These are phyloP conservation scores for Debaryomyces sp. DNA, from an alignment of 1,139 yeast species.

Conservation along the genomic window DNA sequence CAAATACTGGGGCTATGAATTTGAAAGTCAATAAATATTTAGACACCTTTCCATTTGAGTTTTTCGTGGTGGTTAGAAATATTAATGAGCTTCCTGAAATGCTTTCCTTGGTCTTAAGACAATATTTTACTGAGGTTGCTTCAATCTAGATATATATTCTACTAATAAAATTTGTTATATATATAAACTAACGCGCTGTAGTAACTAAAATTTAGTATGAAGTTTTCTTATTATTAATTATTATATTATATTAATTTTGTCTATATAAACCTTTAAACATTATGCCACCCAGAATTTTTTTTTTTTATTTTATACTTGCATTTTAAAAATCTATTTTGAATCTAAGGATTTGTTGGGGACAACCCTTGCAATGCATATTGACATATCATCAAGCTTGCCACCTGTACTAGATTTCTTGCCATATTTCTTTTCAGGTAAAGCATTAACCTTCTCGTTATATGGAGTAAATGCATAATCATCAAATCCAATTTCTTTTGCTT, in stretches of 20 bases:
- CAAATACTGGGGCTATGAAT: conserved; percentile 68
- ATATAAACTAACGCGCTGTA: not conserved
- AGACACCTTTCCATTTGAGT: conserved; percentile 96
- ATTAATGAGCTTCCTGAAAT: conserved; percentile 90
- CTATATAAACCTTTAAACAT: conserved; percentile 1
- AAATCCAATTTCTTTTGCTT: conserved; percentile 54
- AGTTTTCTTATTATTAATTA: not conserved
- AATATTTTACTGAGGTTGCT: conserved; percentile 76
- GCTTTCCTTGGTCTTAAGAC: conserved; percentile 86
- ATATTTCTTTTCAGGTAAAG: conserved; percentile 36
- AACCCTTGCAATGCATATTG: conserved; percentile 53
- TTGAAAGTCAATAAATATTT: conserved; percentile 82
- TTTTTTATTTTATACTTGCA: not conserved
- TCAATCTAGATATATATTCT: conserved; percentile 18
- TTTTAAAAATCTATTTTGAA: not conserved
- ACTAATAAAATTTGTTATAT: not conserved
- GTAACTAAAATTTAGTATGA: not conserved
- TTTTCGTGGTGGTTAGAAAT: conserved; percentile 89
- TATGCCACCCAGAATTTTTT: not conserved
- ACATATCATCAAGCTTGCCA: conserved; percentile 60
- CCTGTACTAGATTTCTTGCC: conserved; percentile 47
- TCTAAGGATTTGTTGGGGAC: conserved; percentile 19
- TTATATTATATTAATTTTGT: not conserved
- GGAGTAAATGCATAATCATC: conserved; percentile 60
- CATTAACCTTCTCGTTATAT: conserved; percentile 53